These are phyloP conservation scores for Leccinellum albellum DNA, from an alignment of 768 basidiomycete species.

Conservation along the genomic window DNA sequence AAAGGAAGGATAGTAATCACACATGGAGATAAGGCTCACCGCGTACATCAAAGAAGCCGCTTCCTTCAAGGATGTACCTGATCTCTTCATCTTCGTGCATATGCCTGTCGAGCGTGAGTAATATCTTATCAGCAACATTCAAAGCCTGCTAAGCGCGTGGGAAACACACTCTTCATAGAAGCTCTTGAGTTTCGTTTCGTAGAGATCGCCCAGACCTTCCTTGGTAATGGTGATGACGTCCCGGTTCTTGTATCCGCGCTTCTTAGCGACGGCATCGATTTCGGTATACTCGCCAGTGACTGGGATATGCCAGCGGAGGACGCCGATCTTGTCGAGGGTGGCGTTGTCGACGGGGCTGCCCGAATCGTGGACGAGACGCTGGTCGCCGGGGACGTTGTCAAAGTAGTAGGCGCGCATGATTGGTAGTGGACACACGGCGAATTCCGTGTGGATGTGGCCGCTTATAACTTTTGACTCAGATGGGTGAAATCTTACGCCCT, in stretches of 20 bases:
- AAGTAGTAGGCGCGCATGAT: conserved; percentile 76
- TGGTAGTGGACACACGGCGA: background rate
- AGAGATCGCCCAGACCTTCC: conserved; percentile 74
- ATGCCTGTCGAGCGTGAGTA: conserved; percentile 49
- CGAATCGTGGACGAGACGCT: conserved; percentile 76
- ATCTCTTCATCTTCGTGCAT: conserved; percentile 98
- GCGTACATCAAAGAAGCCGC: conserved; percentile 89
- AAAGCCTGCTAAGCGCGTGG: background rate
- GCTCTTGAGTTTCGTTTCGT: conserved; percentile 74
- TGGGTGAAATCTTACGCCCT: too few relatives aligned
- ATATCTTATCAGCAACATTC: background rate
- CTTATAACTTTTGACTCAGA: too few relatives aligned
- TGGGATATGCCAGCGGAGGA: conserved; percentile 64
- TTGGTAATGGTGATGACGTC: conserved; percentile 77
- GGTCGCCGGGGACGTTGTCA: conserved; percentile 75
- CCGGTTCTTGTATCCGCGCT: conserved; percentile 80
- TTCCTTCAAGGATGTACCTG: conserved; percentile 79
- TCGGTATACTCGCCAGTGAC: conserved; percentile 20
- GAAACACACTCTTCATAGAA: conserved; percentile 79
- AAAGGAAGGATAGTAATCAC: background rate
- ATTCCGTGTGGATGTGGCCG: background rate
- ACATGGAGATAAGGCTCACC: conserved; percentile 42
- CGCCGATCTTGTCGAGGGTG: conserved; percentile 53
- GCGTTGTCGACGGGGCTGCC: conserved; percentile 49
- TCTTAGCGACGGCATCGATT: conserved; percentile 58